Conservation (phyloP, 1,139 yeast species). For the Kodamaea fungicola region DNA sequence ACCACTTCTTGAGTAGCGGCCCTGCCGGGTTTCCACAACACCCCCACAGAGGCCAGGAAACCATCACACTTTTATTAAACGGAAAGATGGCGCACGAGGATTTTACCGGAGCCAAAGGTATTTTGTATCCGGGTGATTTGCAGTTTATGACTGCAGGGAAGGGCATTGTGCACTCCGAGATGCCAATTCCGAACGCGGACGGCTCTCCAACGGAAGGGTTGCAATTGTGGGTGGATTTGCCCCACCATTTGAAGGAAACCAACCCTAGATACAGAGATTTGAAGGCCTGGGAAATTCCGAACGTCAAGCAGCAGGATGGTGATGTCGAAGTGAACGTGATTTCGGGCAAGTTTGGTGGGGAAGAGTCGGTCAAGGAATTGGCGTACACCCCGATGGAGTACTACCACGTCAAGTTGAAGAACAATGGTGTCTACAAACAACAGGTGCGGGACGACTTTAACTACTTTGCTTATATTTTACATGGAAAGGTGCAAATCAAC, state of each 20-base stretch:
- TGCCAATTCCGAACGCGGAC: constrained; percentile 66
- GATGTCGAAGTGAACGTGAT: constrained; percentile 69
- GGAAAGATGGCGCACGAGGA: constrained; percentile 91
- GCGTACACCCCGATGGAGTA: constrained; percentile 84
- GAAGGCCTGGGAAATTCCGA: constrained; percentile 67
- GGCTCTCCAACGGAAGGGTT: constrained; percentile 64
- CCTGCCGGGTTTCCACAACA: constrained; percentile 79
- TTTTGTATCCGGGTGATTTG: constrained; percentile 78
- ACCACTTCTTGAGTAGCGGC: constrained; percentile 57
- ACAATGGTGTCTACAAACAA: constrained; percentile 68
- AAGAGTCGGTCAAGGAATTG: constrained; percentile 67
- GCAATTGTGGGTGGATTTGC: constrained; percentile 92
- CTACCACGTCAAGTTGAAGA: constrained; percentile 63
- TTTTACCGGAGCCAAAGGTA: constrained; percentile 80
- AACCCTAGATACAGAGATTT: constrained; percentile 83
- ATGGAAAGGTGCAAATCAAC: constrained; percentile 54
- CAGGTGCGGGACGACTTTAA: constrained; percentile 61
- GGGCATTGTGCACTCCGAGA: constrained; percentile 83
- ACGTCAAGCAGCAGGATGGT: constrained; percentile 59
- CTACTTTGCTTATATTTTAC: constrained; percentile 66
- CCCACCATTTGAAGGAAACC: constrained; percentile 61
- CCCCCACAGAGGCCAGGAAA: constrained; percentile 91
- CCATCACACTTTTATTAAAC: constrained; percentile 68
- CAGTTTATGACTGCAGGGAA: constrained; percentile 96
- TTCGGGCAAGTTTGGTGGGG: constrained; percentile 75